Evolutionary conservation across 2,329 filamentous ascomycete genomes (phyloP).

Genomic region (Paraconiothyrium brasiliense): DNA sequence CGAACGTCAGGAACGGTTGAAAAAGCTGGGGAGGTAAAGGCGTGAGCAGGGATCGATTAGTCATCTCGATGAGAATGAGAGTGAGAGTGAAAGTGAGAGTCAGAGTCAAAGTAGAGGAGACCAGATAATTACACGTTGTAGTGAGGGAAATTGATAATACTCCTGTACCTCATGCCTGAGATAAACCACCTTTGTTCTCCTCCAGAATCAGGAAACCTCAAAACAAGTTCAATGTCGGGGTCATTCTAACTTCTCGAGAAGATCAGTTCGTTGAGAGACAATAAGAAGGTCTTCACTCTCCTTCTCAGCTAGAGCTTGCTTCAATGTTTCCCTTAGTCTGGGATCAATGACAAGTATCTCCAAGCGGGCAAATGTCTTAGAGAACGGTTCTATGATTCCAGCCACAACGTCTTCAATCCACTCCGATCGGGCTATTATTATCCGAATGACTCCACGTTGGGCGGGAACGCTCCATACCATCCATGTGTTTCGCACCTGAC

Average conservation of each 20-base stretch:
- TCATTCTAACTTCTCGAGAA: too few species aligned
- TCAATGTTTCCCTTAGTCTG: too few species aligned
- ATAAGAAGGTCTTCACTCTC: too few species aligned
- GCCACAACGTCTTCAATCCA: neutral
- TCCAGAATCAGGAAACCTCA: too few species aligned
- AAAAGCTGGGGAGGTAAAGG: neutral
- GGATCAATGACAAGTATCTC: too few species aligned
- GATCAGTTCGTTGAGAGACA: too few species aligned
- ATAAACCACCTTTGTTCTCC: neutral
- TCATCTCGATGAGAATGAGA: neutral
- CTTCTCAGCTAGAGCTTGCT: too few species aligned
- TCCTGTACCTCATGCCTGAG: neutral
- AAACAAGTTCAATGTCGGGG: too few species aligned
- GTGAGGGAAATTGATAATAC: neutral
- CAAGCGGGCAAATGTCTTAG: neutral
- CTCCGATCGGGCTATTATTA: neutral
- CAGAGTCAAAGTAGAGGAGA: neutral
- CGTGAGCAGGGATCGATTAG: neutral
- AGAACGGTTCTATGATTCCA: neutral
- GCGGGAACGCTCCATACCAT: neutral
- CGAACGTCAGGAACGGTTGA: neutral
- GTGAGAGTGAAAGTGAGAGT: neutral
- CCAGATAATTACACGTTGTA: neutral
- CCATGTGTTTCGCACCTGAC: too few species aligned
- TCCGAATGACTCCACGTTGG: neutral